phyloP scores from a whole-genome alignment of 2,329 filamentous ascomycete genomes.

The Trichoderma sp. region DNA sequence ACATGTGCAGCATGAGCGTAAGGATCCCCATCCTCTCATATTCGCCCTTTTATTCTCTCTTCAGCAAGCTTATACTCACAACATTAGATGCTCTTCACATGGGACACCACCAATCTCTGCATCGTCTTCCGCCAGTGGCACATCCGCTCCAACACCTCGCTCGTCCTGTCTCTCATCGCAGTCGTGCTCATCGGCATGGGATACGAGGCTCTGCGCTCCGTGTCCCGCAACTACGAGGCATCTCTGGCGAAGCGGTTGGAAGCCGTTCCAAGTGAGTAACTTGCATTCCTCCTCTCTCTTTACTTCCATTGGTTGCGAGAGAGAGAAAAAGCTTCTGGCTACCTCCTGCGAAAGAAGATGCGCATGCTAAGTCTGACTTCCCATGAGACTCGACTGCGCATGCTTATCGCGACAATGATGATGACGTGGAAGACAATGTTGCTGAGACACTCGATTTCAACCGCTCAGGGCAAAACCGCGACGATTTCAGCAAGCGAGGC shows the following conservation, averaged over 20 bases:
- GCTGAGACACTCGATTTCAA: constrained; percentile 67
- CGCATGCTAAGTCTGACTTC: constrained; percentile 36
- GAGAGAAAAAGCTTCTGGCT: constrained; percentile 1
- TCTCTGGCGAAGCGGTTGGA: constrained; percentile 51
- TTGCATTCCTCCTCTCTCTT: background rate
- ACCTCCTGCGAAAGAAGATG: constrained; percentile 17
- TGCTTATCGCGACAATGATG: constrained; percentile 13
- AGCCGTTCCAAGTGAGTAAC: constrained; percentile 54
- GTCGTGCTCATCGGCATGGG: constrained; percentile 84
- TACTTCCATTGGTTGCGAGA: background rate
- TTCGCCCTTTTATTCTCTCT: background rate
- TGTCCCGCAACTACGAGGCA: constrained; percentile 74
- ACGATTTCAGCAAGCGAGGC: constrained; percentile 63
- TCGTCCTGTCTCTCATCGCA: constrained; percentile 79
- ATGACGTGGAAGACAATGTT: constrained; percentile 39
- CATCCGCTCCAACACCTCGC: constrained; percentile 70
- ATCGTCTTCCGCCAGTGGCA: constrained; percentile 95
- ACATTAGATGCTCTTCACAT: constrained; percentile 92
- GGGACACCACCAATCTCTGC: constrained; percentile 90
- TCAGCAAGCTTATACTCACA: background rate
- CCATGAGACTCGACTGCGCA: constrained; percentile 5
- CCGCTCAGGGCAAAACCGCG: constrained; percentile 72
- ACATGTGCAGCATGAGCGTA: constrained; percentile 90
- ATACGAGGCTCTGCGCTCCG: constrained; percentile 84
- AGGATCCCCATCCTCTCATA: background rate